A percentile compares a stretch with the other conserved stretches of the same genome.
Conservation (phyloP, 2,329 filamentous ascomycete species). For the Gremmenia infestans region DNA sequence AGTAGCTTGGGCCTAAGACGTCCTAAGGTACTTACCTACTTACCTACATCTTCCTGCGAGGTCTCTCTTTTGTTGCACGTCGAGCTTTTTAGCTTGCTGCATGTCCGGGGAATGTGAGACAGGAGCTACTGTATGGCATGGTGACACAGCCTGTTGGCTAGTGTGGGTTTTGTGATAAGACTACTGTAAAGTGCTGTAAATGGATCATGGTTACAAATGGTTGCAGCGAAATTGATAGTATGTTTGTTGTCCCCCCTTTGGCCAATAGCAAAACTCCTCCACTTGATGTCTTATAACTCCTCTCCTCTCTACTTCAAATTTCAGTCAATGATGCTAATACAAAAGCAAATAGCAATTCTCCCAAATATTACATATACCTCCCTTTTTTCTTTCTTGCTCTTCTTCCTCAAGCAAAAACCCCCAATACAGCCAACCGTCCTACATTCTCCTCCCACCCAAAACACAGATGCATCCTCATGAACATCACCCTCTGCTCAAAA, state of each 20-base stretch:
- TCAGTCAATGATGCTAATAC: no score
- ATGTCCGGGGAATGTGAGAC: neutral
- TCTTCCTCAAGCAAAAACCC: slow-evolving; percentile 32
- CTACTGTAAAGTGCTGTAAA: neutral
- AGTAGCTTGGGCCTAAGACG: no score
- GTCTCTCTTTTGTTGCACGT: neutral
- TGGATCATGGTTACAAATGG: neutral
- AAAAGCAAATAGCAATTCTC: no score
- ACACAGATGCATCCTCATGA: slow-evolving; percentile 47
- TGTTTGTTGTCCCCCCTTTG: neutral
- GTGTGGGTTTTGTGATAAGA: neutral
- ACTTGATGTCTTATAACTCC: neutral
- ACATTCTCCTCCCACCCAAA: slow-evolving; percentile 46
- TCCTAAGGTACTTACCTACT: no score
- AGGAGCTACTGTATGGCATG: neutral
- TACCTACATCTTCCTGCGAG: no score
- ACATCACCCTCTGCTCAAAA: slow-evolving; percentile 47
- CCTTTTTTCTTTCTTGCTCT: neutral
- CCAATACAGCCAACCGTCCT: slow-evolving; percentile 38
- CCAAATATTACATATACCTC: neutral
- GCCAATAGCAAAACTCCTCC: neutral
- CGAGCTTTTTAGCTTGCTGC: neutral
- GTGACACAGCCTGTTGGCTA: neutral
- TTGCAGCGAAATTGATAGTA: neutral
- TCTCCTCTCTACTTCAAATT: neutral